Evolutionary conservation across 116 monocot species (phyloP), one percentile per base, ranked within the genome.

Genomic region (Posidonia oceanica): DNA sequence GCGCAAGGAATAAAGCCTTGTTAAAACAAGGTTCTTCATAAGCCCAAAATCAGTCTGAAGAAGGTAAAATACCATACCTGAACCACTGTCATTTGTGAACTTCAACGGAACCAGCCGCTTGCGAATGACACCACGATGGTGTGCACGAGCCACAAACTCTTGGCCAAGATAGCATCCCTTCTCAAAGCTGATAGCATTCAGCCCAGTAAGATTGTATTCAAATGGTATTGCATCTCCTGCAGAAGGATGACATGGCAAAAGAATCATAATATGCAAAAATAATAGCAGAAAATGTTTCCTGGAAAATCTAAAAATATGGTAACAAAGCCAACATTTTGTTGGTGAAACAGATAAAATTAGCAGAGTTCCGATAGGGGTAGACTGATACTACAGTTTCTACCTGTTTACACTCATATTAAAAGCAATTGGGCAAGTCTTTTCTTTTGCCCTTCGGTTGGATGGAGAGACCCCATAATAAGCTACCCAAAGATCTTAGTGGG

Each of bases 101-200:
- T 79, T 84, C 36, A 98, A 72, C 14, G 98, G 93, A 71, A 93
- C 81, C 60, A 93, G 72, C 36, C 98, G 93, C 73, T 98, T 98
- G 41, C 98, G 82, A 39, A 98, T 98, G 39, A 92, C 87, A 55
- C 98, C 98, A 4, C 93, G 90, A 73, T 93, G 90, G 73, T 98
- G 93, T 29, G 93, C 93, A 36, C 93, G 81, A 74, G 98, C 90
- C 59, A 98, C 73, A 53, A 90, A 88, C 74, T 98, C 98, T 75
- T 98, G 98, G 40, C 98, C 93, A 1, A 93, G 82, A 42, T 98
- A 98, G 80, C 98, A 98, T 10, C 98, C 98, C 71, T 98, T 98
- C 67, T 87, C 83, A 55, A 98, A 98, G 57, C 87, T 89, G 73
- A 98, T 93, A 4, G 93, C 90, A 73, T 98, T 98, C 66, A 98